A percentile compares a stretch with the other conserved stretches of the same genome.
Conservation (phyloP, 169 alveolate species). For the Plasmodium sp. region DNA sequence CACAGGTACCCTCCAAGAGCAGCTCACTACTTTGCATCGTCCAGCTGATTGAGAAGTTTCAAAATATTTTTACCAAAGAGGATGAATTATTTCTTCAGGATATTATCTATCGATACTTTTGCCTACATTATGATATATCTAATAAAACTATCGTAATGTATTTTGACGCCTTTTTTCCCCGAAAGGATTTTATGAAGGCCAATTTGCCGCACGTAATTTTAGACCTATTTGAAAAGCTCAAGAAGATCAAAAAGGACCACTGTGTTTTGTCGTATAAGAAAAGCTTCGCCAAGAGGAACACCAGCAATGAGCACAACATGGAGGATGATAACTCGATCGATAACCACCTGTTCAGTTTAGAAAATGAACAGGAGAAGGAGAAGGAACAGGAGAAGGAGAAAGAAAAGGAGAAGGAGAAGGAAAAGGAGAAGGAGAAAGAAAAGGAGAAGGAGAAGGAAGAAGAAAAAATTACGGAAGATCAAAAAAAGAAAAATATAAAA, state of each 20-base stretch:
- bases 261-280: constrained; percentile 7
- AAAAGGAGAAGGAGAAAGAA: constrained; percentile 71
- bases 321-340: constrained; percentile 47
- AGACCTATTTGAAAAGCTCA: constrained; percentile 61
- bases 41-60: constrained; percentile 65
- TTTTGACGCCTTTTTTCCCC: constrained; percentile 74
- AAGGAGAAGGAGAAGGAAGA: constrained; percentile 70
- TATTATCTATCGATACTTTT: constrained; percentile 54
- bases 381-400: constrained; percentile 70
- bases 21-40: constrained; percentile 63
- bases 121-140: constrained; percentile 64
- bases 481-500: constrained; percentile 58
- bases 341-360: constrained; percentile 57
- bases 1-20: constrained; percentile 71
- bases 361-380: constrained; percentile 74
- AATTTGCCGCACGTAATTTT: constrained; percentile 50
- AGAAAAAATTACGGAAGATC: constrained; percentile 72
- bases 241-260: constrained; percentile 68
- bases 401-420: constrained; percentile 72
- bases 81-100: constrained; percentile 62
- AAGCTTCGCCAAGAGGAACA: not conserved
- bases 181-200: constrained; percentile 15
- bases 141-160: constrained; percentile 72
- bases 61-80: constrained; percentile 28
- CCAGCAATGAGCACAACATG: constrained; percentile 1